Conservation (phyloP, 768 basidiomycete genomes). For the Dioszegia crocea region DNA sequence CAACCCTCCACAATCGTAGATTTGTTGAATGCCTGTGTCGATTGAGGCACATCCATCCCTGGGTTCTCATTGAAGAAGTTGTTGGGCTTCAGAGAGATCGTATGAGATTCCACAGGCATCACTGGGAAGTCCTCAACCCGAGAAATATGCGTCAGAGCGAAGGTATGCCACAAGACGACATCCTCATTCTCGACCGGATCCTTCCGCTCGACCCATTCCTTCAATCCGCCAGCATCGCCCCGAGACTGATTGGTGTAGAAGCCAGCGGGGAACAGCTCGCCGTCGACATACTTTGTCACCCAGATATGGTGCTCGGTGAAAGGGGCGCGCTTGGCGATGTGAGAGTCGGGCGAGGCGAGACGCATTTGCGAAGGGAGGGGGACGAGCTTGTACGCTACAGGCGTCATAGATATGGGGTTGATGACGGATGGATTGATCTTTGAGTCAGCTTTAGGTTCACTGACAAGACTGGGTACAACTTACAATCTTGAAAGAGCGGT, state of each 20-base stretch:
- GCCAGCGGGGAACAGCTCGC: conserved; percentile 37
- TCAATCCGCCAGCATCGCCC: conserved; percentile 33
- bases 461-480: conserved; percentile 4
- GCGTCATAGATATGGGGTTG: conserved; percentile 31
- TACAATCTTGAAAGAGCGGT: conserved; percentile 33
- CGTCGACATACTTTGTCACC: conserved; percentile 24
- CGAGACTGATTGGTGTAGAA: conserved; percentile 39
- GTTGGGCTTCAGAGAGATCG: conserved; percentile 33
- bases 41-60: conserved; percentile 34
- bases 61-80: conserved; percentile 38
- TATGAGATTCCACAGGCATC: conserved; percentile 34
- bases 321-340: conserved; percentile 20
- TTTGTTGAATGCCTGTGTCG: conserved; percentile 33
- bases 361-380: conserved; percentile 35
- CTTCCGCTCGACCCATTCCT: conserved; percentile 29
- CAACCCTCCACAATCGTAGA: not conserved
- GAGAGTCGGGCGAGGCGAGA: conserved; percentile 28
- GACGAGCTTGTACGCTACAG: conserved; percentile 41
- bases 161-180: conserved; percentile 44
- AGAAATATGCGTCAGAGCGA: conserved; percentile 43
- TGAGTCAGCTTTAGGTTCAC: not conserved
- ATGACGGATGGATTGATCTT: conserved; percentile 33
- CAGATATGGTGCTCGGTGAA: conserved; percentile 28
- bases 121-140: conserved; percentile 45
- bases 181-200: conserved; percentile 32